Evolutionary conservation across 2,329 filamentous ascomycete species (phyloP), one percentile per base, ranked within the genome.

Genomic region (Exophiala spinifera): DNA sequence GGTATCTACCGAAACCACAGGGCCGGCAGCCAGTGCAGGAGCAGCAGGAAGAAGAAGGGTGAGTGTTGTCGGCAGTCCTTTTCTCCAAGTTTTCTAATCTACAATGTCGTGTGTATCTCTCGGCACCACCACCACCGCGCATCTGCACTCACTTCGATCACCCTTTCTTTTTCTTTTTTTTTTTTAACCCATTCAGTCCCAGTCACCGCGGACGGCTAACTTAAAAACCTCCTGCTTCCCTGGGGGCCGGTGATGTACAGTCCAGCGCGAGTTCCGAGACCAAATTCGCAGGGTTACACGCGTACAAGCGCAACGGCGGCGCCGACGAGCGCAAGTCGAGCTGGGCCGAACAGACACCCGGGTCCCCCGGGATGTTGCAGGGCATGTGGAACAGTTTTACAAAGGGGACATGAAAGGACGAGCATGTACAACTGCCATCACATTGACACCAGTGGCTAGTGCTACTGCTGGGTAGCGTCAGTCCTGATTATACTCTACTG

Each of bases 371-470:
- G 15, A 56, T 63, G 31, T 43, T 65, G 33, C 55, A 58, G 13
- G 56, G 59, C 15, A 57, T 61, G 60, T 65, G 63, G 63, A 52
- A 60, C 37, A 57, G 33, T 21, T 64, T 62, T 37, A 64, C 62
- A 21, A 64, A 67, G 58, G 76, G 62, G 23, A 51, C 43, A 39
- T 51, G 20, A n/a, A n/a, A n/a, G n/a, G n/a, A n/a, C n/a, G n/a
- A n/a, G n/a, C n/a, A n/a, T n/a, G n/a, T n/a, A n/a, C n/a, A n/a
- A n/a, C n/a, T n/a, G n/a, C n/a, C n/a, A n/a, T n/a, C n/a, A n/a
- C n/a, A n/a, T n/a, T n/a, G n/a, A n/a, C n/a, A n/a, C n/a, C n/a
- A n/a, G n/a, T n/a, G n/a, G n/a, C n/a, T n/a, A n/a, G n/a, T n/a
- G n/a, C n/a, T n/a, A n/a, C n/a, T n/a, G n/a, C n/a, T n/a, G n/a